Conservation (phyloP, 2,329 filamentous ascomycete species). For the Penicillium sp. region DNA sequence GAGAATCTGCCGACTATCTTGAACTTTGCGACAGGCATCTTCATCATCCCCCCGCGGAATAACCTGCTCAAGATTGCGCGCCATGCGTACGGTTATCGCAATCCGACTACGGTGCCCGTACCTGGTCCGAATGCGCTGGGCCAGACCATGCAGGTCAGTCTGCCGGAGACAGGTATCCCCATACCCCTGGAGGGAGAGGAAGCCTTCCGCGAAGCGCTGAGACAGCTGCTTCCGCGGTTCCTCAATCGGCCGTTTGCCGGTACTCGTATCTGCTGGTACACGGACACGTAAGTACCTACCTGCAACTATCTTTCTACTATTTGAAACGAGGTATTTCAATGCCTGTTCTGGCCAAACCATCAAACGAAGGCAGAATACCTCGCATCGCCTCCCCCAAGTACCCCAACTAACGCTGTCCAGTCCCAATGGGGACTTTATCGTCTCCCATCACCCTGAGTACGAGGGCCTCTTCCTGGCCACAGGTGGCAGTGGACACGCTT, state of each 20-base stretch:
- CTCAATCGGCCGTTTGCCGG: conserved; percentile 62
- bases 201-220: conserved; percentile 64
- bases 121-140: conserved; percentile 24
- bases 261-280: conserved; percentile 75
- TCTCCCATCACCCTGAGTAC: conserved; percentile 69
- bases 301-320: background rate
- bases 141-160: conserved; percentile 41
- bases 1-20: conserved; percentile 66
- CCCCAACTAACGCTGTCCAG: conserved; percentile 24
- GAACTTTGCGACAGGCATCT: conserved; percentile 55
- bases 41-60: conserved; percentile 58
- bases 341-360: background rate
- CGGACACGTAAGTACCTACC: conserved; percentile 60
- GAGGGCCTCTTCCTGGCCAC: conserved; percentile 55
- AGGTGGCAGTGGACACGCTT: conserved; percentile 58
- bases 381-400: background rate
- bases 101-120: conserved; percentile 42
- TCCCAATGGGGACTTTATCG: conserved; percentile 69
- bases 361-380: background rate
- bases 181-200: conserved; percentile 61
- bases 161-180: conserved; percentile 43
- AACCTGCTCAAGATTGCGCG: conserved; percentile 69
- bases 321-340: background rate
- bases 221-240: conserved; percentile 64
- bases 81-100: conserved; percentile 69